Base-by-base conservation (phyloP, 2,329 filamentous ascomycete genomes). In the Tolypocladium endophyticum region DNA sequence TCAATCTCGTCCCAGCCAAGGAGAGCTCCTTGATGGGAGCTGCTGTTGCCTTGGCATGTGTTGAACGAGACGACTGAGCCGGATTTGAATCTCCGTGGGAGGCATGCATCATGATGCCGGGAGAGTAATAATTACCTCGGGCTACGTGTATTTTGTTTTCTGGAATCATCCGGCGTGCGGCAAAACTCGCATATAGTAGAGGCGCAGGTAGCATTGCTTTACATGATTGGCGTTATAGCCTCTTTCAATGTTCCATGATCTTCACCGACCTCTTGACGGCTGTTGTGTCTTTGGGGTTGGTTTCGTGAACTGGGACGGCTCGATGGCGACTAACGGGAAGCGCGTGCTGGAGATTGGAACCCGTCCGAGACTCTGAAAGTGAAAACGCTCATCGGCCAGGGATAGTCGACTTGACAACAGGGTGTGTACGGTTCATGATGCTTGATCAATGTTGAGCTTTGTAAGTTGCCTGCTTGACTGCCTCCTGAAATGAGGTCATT, bases 11-110 rank as follows among this genome's bases (percentile, higher is more conserved):
- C 56, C 81, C 86, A 55, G 87, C 88, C 16, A 79, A 85, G 59
- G 89, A 92, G 73, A 90, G 88, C 67, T 89, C 88, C 1, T 79
- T 92, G 58, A 81, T 88, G 52, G 89, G 89, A 3, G 89, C 89
- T 4, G 89, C 88, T 1, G 87, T 92, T 18, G 87, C 88, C 2
- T 78, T 87, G 54, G 83, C 84, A 23, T 76, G 73, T 38, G 60
- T 73, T 23, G 68, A 73, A 38, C 55, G 55, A 28, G 47, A 56
- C n/a, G 39, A 62, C 28, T 61, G 12, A 63, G 50, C 4, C 28
- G 20, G 28, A 8, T n/a, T 35, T 4, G 30, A 7, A 20, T 47
- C 28, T 39, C 14, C 33, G 43, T 55, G 25, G 53, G 55, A 16
- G 18, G 60, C 25, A 43, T 47, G 30, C 28, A 53, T 53, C 28